A percentile compares a stretch with the other conserved stretches of the same genome.
Conservation (phyloP, 2,329 filamentous ascomycete species). For the Aspergillus sp. region DNA sequence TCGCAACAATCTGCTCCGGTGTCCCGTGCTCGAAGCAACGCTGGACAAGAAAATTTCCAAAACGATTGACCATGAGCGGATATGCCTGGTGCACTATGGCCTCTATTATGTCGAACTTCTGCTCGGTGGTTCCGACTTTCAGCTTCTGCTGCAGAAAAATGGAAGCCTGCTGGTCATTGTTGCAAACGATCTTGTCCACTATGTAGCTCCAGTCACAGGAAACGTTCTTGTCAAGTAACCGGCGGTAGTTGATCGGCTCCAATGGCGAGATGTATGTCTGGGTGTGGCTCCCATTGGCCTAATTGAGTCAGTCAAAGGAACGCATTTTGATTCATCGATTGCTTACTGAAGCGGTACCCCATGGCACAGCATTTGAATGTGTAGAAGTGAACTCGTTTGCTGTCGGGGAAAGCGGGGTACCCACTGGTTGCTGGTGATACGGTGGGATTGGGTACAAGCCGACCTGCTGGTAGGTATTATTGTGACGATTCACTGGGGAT, state of each 20-base stretch:
- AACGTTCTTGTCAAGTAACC: conserved; percentile 89
- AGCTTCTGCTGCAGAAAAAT: conserved; percentile 99
- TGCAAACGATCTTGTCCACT: conserved; percentile 98
- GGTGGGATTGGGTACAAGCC: conserved; percentile 34
- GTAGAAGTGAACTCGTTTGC: conserved; percentile 69
- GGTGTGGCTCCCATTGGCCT: conserved; percentile 50
- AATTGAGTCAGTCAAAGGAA: conserved; percentile 19
- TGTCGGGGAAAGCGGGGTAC: conserved; percentile 69
- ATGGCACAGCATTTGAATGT: conserved; percentile 22
- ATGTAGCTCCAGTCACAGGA: conserved; percentile 99
- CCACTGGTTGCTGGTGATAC: conserved; percentile 58
- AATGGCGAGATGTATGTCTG: conserved; percentile 81
- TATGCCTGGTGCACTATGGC: conserved; percentile 94
- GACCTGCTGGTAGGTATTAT: conserved; percentile 33
- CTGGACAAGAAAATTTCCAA: conserved; percentile 97
- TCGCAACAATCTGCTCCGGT: conserved; percentile 88
- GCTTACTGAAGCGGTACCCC: conserved; percentile 54
- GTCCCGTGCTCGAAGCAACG: conserved; percentile 98
- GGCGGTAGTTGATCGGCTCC: conserved; percentile 94
- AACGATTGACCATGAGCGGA: conserved; percentile 95
- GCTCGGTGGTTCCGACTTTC: conserved; percentile 89
- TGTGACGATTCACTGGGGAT: conserved; percentile 28
- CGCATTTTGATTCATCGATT: conserved; percentile 19
- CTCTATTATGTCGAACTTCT: conserved; percentile 96
- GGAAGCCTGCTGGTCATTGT: conserved; percentile 97